phyloP scores from a whole-genome alignment of 176 grass and related monocot species.

The Puya raimondii region DNA sequence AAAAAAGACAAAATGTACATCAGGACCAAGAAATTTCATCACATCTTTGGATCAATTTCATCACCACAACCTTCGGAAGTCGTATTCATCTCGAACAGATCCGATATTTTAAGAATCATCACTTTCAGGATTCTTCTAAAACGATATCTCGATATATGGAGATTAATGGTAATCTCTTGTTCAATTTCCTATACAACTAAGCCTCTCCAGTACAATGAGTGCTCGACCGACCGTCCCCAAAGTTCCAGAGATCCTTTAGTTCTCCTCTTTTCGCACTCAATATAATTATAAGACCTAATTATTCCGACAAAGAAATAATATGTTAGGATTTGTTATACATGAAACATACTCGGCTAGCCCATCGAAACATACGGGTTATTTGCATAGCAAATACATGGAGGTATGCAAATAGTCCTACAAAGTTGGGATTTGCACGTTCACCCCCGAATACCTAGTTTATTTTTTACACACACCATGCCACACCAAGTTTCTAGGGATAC shows the following conservation, averaged over 20 bases:
- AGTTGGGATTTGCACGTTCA: no score
- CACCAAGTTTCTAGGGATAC: no score
- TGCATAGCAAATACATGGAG: no score
- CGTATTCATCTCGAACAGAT: not conserved
- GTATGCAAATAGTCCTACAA: no score
- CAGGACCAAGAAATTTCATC: no score
- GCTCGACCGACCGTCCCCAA: slow-evolving; percentile 6
- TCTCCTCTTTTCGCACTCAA: slow-evolving; percentile 65
- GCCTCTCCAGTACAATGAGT: not conserved
- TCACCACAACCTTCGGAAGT: not conserved
- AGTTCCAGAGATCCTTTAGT: slow-evolving; percentile 67
- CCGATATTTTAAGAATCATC: not conserved
- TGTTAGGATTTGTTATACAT: not conserved
- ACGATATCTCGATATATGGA: not conserved
- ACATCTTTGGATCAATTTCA: not conserved
- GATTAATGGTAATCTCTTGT: not conserved
- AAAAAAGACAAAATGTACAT: no score
- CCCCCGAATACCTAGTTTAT: no score
- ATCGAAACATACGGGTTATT: no score
- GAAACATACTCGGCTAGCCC: not conserved
- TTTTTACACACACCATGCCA: no score
- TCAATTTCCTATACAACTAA: not conserved
- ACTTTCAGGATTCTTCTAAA: not conserved
- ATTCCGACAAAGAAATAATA: not conserved
- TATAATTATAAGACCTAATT: slow-evolving; percentile 38